Evolutionary conservation across 2,329 filamentous ascomycete genomes (phyloP).

Genomic region (Pseudogymnoascus sp.): DNA sequence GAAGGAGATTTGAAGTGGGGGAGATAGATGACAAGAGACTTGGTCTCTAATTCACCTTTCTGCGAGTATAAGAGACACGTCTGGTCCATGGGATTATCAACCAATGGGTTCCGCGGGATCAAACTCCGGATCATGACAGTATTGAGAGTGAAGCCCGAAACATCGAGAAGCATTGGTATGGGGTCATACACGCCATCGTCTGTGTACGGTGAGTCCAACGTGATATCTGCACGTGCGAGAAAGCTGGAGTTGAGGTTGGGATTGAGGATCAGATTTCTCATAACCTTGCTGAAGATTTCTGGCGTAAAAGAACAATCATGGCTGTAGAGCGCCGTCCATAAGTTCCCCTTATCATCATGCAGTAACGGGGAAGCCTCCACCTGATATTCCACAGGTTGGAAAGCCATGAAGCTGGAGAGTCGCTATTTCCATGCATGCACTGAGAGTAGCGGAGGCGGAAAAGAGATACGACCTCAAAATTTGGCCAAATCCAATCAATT

Average conservation of each 20-base stretch:
- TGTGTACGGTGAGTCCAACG: conserved; percentile 42
- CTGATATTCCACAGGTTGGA: conserved; percentile 30
- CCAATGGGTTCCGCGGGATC: conserved; percentile 71
- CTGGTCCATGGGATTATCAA: conserved; percentile 71
- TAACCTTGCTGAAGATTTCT: conserved; percentile 56
- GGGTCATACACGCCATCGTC: conserved; percentile 26
- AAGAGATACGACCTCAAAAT: background rate
- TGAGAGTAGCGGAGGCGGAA: background rate
- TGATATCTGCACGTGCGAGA: conserved; percentile 71
- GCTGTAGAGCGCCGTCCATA: conserved; percentile 49
- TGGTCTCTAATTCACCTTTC: conserved; percentile 25
- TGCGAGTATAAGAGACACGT: conserved; percentile 66
- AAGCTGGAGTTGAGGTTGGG: conserved; percentile 73
- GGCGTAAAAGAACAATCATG: conserved; percentile 56
- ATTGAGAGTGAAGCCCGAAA: conserved; percentile 41
- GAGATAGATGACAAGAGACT: conserved; percentile 64
- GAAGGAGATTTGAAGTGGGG: conserved; percentile 59
- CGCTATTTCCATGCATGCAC: background rate
- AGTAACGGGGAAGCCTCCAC: conserved; percentile 29
- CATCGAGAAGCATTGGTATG: conserved; percentile 37
- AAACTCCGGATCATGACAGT: conserved; percentile 67
- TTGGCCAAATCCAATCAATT: background rate
- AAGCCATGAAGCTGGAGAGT: conserved; percentile 26
- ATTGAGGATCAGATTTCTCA: conserved; percentile 69
- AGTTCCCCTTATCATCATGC: conserved; percentile 29